Percentiles rank a stretch among this genome's conserved stretches.
phyloP scores from a whole-genome alignment of 2,329 filamentous ascomycete genomes.

The Torrubiellomyces zombiae region DNA sequence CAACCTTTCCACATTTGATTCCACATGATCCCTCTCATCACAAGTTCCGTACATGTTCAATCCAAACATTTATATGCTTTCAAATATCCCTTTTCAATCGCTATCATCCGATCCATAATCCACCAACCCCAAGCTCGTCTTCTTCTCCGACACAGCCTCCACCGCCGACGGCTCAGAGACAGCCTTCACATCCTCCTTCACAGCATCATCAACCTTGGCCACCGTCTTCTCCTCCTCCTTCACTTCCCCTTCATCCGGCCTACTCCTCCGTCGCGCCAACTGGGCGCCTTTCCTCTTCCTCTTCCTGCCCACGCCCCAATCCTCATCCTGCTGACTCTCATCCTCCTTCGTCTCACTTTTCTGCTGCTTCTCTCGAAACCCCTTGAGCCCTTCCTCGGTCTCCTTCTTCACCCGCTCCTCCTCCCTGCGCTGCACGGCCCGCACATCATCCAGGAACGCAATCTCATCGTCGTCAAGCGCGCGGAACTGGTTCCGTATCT shows the following conservation, averaged over 20 bases:
- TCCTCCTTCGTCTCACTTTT: slow-evolving; percentile 6
- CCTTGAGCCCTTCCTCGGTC: slow-evolving; percentile 37
- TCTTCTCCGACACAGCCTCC: slow-evolving; percentile 4
- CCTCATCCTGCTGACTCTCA: slow-evolving; percentile 15
- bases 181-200: slow-evolving; percentile 1
- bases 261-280: slow-evolving; percentile 5
- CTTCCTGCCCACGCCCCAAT: slow-evolving; percentile 17
- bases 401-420: slow-evolving; percentile 38
- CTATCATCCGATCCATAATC: slow-evolving; percentile 37
- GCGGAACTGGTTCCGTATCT: slow-evolving; percentile 61
- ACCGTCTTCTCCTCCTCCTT: slow-evolving; percentile 5
- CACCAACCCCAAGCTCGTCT: slow-evolving; percentile 25
- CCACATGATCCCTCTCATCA: no score
- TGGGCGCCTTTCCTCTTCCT: slow-evolving; percentile 18
- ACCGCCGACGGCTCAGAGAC: background rate
- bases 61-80: no score
- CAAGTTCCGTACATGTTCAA: no score
- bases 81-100: slow-evolving; percentile 24
- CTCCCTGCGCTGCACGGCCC: slow-evolving; percentile 29
- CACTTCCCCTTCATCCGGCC: slow-evolving; percentile 4
- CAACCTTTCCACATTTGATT: no score
- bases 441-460: slow-evolving; percentile 51
- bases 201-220: slow-evolving; percentile 1
- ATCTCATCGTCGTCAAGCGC: slow-evolving; percentile 65
- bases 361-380: slow-evolving; percentile 36